phyloP scores from a whole-genome alignment of 2,329 filamentous ascomycete species.

The Trichophaea hybrida region DNA sequence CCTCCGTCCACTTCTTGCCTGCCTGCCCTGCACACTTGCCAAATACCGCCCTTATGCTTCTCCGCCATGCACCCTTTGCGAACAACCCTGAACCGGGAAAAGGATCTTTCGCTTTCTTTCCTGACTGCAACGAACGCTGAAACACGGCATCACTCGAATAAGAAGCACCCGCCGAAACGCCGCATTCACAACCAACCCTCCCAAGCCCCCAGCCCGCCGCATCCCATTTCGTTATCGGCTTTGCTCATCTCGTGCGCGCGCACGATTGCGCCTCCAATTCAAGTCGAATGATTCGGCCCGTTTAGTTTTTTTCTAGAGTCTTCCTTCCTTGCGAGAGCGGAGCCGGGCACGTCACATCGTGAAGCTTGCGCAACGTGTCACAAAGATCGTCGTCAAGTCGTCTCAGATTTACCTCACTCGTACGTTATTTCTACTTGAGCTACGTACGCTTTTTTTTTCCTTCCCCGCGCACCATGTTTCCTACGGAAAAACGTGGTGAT shows the following conservation, averaged over 20 bases:
- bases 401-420: neutral
- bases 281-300: neutral
- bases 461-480: neutral
- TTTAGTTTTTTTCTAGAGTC: neutral
- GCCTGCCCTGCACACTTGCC: neutral
- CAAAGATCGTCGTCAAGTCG: neutral
- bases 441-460: neutral
- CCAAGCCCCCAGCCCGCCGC: neutral
- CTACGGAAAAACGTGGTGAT: neutral
- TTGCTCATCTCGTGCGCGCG: neutral
- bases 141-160: neutral
- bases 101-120: neutral
- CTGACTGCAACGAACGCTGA: neutral
- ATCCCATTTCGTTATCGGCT: neutral
- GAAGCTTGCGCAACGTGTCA: slow-evolving; percentile 1
- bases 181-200: neutral
- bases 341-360: neutral
- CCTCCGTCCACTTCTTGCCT: neutral
- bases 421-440: neutral
- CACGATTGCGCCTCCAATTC: neutral
- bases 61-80: neutral
- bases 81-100: neutral
- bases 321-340: neutral
- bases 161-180: neutral
- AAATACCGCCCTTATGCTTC: neutral